A percentile compares a stretch with the other conserved stretches of the same genome.
These are phyloP conservation scores for Coprinellus aureogranulatus DNA, from an alignment of 768 basidiomycete species.

Conservation along the genomic window DNA sequence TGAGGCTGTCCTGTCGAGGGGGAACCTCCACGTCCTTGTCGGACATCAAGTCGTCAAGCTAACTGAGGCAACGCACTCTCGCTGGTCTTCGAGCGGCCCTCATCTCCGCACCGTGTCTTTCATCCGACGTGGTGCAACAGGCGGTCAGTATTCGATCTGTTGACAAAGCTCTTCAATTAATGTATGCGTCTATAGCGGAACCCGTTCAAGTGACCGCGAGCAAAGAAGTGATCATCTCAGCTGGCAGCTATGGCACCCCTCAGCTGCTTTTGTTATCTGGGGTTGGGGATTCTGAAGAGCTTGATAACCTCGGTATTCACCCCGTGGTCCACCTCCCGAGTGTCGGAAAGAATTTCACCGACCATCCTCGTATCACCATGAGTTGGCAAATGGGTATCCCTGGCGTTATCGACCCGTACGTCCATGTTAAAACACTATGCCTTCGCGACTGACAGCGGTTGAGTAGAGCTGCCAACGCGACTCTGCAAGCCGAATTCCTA, in stretches of 20 bases:
- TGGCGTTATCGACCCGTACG: no score
- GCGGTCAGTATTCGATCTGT: no score
- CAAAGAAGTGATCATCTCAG: slow-evolving; percentile 9
- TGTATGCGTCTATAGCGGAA: not conserved
- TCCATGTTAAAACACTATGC: no score
- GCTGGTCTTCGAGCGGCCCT: no score
- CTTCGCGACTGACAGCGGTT: no score
- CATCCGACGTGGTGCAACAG: no score
- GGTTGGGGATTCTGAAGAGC: slow-evolving; percentile 10
- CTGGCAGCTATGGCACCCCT: slow-evolving; percentile 10
- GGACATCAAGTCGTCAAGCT: slow-evolving; percentile 15
- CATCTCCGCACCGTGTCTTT: no score
- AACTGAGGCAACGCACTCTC: no score
- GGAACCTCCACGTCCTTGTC: slow-evolving; percentile 14
- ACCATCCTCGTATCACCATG: slow-evolving; percentile 18
- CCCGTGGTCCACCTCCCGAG: slow-evolving; percentile 22
- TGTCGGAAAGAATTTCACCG: slow-evolving; percentile 28
- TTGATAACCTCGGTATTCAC: slow-evolving; percentile 16
- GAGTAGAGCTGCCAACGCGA: not conserved
- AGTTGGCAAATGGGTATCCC: slow-evolving; percentile 4
- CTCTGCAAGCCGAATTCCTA: not conserved
- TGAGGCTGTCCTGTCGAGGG: slow-evolving; percentile 7
- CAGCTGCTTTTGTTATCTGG: slow-evolving; percentile 12
- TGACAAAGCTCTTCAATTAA: no score
- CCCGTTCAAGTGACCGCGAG: not conserved